Evolutionary conservation across 148 eudicot genomes (phyloP), one percentile per base, ranked within the genome.

Genomic region (Rhododendron griersonianum): DNA sequence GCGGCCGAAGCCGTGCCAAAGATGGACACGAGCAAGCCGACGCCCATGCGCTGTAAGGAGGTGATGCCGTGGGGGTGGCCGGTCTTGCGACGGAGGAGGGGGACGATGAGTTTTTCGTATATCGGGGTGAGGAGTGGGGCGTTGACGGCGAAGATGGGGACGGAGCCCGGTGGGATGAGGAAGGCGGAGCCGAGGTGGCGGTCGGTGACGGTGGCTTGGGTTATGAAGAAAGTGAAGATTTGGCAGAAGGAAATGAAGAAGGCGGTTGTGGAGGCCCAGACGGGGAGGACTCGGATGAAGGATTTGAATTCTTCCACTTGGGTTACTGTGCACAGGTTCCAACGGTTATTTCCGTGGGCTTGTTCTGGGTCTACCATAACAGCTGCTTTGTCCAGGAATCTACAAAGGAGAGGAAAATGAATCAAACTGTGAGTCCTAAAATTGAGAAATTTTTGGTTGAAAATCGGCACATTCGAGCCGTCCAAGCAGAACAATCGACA

Each of bases 381-480:
- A n/a, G 93, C 93, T 61, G 95, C 95, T 87, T 92, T 92, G 84
- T 93, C 94, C 87, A 93, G 87, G 81, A 90, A 91, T 75, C 94
- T 92, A 53, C 18, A 44, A 15, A 47, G 13, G 5, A 11, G 69
- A 75, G 35, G 2, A 33, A 35, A 35, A 57, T 5, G 11, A 1
- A 28, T 75, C 21, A 55, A 48, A 48, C 13, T 30, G 30, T 30
- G 30, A 30, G 30, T 30, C 30, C 30, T 30, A 30, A 30, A 30
- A 30, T 30, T 30, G 30, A 30, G 30, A 30, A 30, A 30, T 30
- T 30, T 30, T 30, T 30, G 30, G 30, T 30, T 30, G 30, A 30
- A 30, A 30, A 30, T 30, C 30, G 30, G 30, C 0, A 0, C 30
- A 30, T 30, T 30, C 30, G 30, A 30, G 30, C 30, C 30, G 0